Conservation (phyloP, 176 grass and related monocot species). For the Avena atlantica region DNA sequence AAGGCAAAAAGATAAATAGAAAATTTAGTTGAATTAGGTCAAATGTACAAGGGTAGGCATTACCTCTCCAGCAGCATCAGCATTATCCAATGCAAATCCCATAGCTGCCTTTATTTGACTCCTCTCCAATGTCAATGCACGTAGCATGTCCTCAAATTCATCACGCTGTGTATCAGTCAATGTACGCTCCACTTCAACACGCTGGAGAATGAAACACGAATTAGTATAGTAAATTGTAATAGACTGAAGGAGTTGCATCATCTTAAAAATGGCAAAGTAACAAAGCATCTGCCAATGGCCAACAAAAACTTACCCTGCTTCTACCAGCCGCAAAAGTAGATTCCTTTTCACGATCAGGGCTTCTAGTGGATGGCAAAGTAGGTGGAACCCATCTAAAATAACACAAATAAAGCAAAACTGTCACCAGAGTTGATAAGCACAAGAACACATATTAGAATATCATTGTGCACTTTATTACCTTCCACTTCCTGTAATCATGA, state of each 20-base stretch:
- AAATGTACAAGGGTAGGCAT: slow-evolving; percentile 5
- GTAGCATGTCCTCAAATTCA: slow-evolving; percentile 99
- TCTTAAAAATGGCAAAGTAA: slow-evolving; percentile 5
- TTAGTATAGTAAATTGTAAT: slow-evolving; percentile 43
- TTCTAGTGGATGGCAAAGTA: slow-evolving; percentile 68
- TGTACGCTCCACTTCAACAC: slow-evolving; percentile 93
- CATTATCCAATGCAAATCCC: slow-evolving; percentile 95
- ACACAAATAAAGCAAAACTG: slow-evolving; percentile 37
- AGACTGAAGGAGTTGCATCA: slow-evolving; percentile 6
- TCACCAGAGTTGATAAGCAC: slow-evolving; percentile 31
- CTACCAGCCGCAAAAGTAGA: slow-evolving; percentile 82
- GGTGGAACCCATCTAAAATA: slow-evolving; percentile 89
- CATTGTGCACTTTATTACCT: slow-evolving; percentile 58
- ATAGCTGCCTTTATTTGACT: slow-evolving; percentile 94
- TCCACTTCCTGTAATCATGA: slow-evolving; percentile 98
- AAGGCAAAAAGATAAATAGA: not conserved
- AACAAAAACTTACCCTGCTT: slow-evolving; percentile 82
- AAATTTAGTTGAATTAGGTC: slow-evolving; percentile 3
- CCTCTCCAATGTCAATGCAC: slow-evolving; percentile 86
- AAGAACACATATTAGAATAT: slow-evolving; percentile 31
- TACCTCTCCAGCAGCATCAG: slow-evolving; percentile 99
- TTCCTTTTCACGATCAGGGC: slow-evolving; percentile 90
- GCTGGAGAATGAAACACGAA: slow-evolving; percentile 54
- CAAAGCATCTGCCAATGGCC: not conserved
- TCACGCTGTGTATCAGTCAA: slow-evolving; percentile 96